These are phyloP conservation scores for Colletotrichum sp. DNA, from an alignment of 2,329 filamentous ascomycete genomes.

Conservation along the genomic window DNA sequence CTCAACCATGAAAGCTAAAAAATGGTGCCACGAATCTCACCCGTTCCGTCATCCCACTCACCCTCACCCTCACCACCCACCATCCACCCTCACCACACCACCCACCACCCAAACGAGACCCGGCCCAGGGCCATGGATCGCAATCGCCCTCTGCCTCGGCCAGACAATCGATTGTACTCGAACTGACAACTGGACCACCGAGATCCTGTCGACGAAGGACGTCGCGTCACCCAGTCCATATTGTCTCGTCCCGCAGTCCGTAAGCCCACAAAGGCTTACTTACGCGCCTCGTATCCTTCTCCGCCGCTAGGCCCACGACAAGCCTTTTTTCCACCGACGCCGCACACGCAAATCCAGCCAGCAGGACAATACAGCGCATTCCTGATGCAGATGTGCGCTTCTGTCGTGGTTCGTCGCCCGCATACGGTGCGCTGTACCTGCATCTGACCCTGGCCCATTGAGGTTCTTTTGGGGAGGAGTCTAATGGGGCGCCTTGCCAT, in stretches of 20 bases:
- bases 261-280: not conserved
- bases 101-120: not conserved
- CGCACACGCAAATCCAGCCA: not conserved
- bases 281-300: not conserved
- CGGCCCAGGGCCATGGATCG: not conserved
- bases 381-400: not conserved
- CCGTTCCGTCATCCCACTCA: not conserved
- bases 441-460: not conserved
- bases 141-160: not conserved
- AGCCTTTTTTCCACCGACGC: not conserved
- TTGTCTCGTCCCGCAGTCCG: not conserved
- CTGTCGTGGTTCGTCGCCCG: not conserved
- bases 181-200: not conserved
- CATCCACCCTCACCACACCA: not conserved
- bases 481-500: not conserved
- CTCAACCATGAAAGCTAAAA: not conserved
- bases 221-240: not conserved
- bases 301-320: not conserved
- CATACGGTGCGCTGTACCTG: constrained; percentile 6
- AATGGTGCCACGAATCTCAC: not conserved
- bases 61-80: not conserved
- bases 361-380: not conserved
- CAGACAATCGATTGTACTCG: not conserved
- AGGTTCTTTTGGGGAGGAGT: not conserved
- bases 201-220: not conserved